Percentiles rank a stretch among this genome's conserved stretches.
These are phyloP conservation scores for Erodium chrysanthum DNA, from an alignment of 441 rosid genomes.

Conservation along the genomic window DNA sequence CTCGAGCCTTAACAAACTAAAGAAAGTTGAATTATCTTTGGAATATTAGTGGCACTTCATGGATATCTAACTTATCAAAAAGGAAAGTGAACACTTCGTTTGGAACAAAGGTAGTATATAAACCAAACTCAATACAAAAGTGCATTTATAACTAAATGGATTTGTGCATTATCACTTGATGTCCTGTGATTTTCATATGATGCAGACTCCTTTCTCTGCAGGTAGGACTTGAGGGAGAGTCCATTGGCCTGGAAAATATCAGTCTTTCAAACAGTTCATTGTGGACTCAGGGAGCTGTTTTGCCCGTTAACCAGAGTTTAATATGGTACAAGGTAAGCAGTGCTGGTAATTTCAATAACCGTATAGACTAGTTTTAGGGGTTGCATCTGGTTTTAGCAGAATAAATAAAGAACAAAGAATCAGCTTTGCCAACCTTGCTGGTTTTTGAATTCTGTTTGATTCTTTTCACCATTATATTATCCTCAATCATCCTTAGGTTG, in stretches of 20 bases:
- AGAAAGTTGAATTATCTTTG: neutral
- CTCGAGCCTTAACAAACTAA: neutral
- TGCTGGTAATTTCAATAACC: neutral
- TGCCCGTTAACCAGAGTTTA: conserved; percentile 39
- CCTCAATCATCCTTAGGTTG: conserved; percentile 22
- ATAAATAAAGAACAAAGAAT: neutral
- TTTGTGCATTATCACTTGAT: neutral
- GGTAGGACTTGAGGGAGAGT: conserved; percentile 61
- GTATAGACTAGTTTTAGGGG: neutral
- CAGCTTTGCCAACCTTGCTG: neutral
- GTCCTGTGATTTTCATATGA: neutral
- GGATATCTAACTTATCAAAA: neutral
- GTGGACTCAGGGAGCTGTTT: conserved; percentile 34
- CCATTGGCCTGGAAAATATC: conserved; percentile 35
- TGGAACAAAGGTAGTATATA: neutral
- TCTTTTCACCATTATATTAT: neutral
- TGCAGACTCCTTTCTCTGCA: conserved; percentile 17
- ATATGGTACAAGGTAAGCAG: conserved; percentile 55
- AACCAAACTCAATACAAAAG: neutral
- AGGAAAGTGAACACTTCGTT: neutral
- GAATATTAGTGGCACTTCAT: neutral
- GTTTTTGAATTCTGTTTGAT: neutral
- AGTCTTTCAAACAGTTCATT: conserved; percentile 39
- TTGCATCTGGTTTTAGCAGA: neutral
- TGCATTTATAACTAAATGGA: neutral